These are phyloP conservation scores for Saposhnikovia divaricata DNA, from an alignment of 129 eudicot species.

Conservation along the genomic window DNA sequence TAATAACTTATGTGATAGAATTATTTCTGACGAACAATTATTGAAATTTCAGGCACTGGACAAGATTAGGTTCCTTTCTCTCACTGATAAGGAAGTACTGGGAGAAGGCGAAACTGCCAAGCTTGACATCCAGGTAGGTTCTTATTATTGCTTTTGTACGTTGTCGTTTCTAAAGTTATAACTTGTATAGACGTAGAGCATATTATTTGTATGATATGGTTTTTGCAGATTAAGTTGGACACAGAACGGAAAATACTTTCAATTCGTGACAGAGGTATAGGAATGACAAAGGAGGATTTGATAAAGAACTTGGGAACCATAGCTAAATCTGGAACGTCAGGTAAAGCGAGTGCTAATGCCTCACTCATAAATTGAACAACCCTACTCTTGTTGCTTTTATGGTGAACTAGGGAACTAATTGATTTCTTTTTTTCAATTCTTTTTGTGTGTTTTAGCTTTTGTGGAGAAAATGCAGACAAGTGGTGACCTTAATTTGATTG, in stretches of 20 bases:
- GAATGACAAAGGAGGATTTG: conserved; percentile 98
- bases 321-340: conserved; percentile 99
- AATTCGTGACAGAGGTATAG: conserved; percentile 91
- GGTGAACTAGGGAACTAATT: conserved; percentile 5
- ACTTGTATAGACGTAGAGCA: neutral
- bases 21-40: neutral
- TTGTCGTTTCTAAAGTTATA: neutral
- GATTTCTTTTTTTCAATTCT: neutral
- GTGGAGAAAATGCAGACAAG: conserved; percentile 98
- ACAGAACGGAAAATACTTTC: conserved; percentile 74
- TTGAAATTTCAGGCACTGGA: conserved; percentile 67
- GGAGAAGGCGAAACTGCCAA: conserved; percentile 93
- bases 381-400: neutral
- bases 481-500: conserved; percentile 93
- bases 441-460: conserved; percentile 52
- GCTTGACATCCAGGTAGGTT: conserved; percentile 85
- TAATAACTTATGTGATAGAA: neutral
- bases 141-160: neutral
- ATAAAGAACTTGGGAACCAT: conserved; percentile 93
- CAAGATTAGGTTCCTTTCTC: conserved; percentile 85
- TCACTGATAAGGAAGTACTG: conserved; percentile 79
- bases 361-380: neutral
- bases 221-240: conserved; percentile 76
- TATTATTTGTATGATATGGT: conserved; percentile 6
- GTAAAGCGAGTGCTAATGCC: conserved; percentile 20